Evolutionary conservation across 352 stramenopile genomes (phyloP).

Genomic region (Elongisporangium undulatum): DNA sequence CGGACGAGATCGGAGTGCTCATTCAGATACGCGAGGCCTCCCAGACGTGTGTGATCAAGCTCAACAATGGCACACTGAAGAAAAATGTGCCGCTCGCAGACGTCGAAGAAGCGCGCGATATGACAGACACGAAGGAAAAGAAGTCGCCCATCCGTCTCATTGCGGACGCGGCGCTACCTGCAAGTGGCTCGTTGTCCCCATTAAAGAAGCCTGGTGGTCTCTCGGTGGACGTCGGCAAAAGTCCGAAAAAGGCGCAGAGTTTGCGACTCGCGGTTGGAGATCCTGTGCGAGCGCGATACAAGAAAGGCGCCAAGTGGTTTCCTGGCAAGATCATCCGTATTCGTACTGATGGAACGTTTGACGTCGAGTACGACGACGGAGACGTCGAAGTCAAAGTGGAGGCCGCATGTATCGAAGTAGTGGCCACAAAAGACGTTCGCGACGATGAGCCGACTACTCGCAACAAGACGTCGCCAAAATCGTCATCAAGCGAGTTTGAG

Average conservation of each 20-base stretch:
- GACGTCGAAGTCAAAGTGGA: conserved; percentile 30
- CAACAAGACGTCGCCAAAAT: conserved; percentile 1
- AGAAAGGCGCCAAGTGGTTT: conserved; percentile 31
- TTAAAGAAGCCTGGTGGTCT: conserved; percentile 9
- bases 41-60: conserved; percentile 67
- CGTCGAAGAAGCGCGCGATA: conserved; percentile 41
- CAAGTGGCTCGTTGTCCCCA: conserved; percentile 16
- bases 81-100: conserved; percentile 68
- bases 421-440: conserved; percentile 3
- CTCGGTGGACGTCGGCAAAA: not conserved
- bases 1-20: conserved; percentile 47
- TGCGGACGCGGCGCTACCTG: conserved; percentile 3
- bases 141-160: conserved; percentile 47
- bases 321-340: conserved; percentile 32
- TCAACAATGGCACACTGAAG: conserved; percentile 53
- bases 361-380: conserved; percentile 65
- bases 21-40: conserved; percentile 58
- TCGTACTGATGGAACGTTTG: conserved; percentile 57
- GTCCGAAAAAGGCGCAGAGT: conserved; percentile 1
- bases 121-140: conserved; percentile 25
- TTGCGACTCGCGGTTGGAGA: conserved; percentile 22
- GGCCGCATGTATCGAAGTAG: conserved; percentile 16
- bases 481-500: not conserved
- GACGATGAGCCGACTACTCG: conserved; percentile 4
- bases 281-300: conserved; percentile 35